Evolutionary conservation across 768 basidiomycete species (phyloP).

Genomic region (Pleurotus giganteus): DNA sequence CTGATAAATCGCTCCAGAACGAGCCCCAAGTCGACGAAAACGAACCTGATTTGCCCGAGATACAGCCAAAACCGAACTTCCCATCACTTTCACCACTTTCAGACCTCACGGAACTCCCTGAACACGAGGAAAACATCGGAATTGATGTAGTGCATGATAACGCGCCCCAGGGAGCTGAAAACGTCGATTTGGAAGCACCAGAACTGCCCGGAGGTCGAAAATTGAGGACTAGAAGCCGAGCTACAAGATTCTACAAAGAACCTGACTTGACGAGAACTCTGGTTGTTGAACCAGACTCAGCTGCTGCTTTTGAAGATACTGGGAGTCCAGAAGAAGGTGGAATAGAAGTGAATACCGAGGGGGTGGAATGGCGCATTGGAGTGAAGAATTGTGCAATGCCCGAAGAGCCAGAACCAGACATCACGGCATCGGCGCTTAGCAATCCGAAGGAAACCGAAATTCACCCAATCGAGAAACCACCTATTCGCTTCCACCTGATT

Average conservation of each 20-base stretch:
- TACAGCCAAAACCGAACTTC: background rate
- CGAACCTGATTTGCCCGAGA: background rate
- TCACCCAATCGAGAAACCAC: slow-evolving; percentile 18
- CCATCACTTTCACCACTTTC: background rate
- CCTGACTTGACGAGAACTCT: background rate
- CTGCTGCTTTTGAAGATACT: background rate
- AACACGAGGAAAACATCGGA: no score
- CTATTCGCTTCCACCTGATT: slow-evolving; percentile 17
- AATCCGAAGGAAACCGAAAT: slow-evolving; percentile 15
- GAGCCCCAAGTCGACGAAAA: background rate
- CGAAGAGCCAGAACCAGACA: background rate
- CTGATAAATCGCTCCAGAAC: background rate
- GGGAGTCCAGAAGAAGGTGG: background rate
- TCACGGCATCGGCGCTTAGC: background rate
- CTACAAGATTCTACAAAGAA: slow-evolving; percentile 6
- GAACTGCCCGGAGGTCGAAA: background rate
- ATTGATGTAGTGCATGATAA: no score
- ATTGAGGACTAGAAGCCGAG: background rate
- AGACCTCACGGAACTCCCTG: no score
- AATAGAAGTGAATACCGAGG: background rate
- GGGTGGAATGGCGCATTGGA: background rate
- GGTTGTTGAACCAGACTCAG: background rate
- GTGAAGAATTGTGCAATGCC: background rate
- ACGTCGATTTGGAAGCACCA: background rate
- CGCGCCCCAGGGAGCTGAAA: no score